Conservation (phyloP, 805 yeast species). For the Starmera caribaea region DNA sequence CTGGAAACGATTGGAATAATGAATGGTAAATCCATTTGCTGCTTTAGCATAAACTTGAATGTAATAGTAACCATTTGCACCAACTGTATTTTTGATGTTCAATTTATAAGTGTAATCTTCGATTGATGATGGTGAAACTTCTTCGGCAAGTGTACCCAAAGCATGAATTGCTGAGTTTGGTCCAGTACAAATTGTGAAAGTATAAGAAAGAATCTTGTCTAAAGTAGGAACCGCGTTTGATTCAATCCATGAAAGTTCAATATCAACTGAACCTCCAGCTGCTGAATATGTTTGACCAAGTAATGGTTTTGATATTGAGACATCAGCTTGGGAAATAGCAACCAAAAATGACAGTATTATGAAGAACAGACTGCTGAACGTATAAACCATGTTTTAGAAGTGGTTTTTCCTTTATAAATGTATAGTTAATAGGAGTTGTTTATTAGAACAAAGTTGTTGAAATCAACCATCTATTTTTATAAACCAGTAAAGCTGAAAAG, state of each 20-base stretch:
- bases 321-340: conserved; percentile 10
- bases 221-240: conserved; percentile 41
- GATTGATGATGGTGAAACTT: conserved; percentile 21
- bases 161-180: conserved; percentile 39
- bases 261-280: conserved; percentile 16
- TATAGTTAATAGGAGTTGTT: no score
- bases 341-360: no score
- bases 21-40: conserved; percentile 40
- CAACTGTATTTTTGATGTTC: conserved; percentile 28
- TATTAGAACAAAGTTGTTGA: no score
- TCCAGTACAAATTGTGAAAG: conserved; percentile 65
- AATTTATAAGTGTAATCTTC: conserved; percentile 23
- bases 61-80: conserved; percentile 59
- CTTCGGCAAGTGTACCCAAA: conserved; percentile 21
- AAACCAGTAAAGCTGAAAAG: no score
- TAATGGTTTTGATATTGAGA: conserved; percentile 19
- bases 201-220: conserved; percentile 30
- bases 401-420: no score
- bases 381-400: no score
- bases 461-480: no score
- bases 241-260: conserved; percentile 42
- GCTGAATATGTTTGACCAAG: conserved; percentile 11
- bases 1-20: conserved; percentile 58
- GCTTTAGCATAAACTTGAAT: conserved; percentile 53
- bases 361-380: no score